Evolutionary conservation across 2,329 filamentous ascomycete species (phyloP).

Genomic region (Pseudogymnoascus sp.): DNA sequence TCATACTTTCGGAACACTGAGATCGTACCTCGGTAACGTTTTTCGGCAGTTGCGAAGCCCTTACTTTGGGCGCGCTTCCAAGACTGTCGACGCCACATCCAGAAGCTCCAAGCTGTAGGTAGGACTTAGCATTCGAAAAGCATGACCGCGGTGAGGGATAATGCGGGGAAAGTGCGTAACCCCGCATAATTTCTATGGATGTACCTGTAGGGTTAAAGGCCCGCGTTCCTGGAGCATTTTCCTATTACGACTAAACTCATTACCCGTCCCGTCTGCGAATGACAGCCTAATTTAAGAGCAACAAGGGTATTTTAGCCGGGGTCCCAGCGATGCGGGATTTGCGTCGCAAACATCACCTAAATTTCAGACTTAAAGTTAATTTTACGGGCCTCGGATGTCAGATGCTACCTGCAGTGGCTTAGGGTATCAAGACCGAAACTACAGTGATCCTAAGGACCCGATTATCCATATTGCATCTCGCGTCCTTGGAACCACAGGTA

Average conservation of each 20-base stretch:
- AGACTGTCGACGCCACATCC: neutral
- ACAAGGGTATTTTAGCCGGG: neutral
- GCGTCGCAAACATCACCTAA: neutral
- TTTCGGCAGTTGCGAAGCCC: neutral
- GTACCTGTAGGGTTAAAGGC: neutral
- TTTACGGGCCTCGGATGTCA: neutral
- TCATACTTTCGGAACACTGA: neutral
- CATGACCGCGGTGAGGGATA: neutral
- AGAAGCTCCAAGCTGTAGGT: neutral
- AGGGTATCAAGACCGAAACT: neutral
- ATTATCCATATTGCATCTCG: neutral
- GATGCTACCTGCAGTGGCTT: neutral
- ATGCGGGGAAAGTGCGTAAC: neutral
- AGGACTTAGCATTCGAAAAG: neutral
- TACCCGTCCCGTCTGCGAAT: neutral
- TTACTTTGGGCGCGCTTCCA: neutral
- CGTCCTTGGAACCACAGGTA: neutral
- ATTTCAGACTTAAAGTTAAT: neutral
- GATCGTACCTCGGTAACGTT: neutral
- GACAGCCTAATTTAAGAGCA: neutral
- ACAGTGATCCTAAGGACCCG: neutral
- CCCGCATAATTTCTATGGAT: neutral
- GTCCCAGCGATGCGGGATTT: neutral
- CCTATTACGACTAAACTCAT: neutral
- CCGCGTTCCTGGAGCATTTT: neutral